Base-by-base conservation (phyloP, 306 rosid genomes). In the Rosa chinensis region DNA sequence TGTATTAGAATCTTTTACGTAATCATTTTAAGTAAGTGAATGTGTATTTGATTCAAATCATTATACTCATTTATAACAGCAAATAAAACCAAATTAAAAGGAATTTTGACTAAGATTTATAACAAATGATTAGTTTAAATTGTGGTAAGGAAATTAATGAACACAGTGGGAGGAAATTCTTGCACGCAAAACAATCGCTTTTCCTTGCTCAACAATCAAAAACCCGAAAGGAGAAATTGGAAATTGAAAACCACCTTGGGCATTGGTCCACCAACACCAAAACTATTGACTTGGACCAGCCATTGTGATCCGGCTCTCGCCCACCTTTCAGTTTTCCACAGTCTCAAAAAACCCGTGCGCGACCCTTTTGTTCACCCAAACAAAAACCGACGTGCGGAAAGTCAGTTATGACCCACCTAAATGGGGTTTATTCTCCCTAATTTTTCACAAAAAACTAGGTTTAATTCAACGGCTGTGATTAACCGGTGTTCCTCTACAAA, bases 381-480 rank as follows among this genome's bases (percentile, higher is more conserved):
- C 32, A 32, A 63, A 63, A 35, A 64, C 6, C 23, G 45, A 39
- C 72, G 48, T 69, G 53, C 18, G 73, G 73, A 69, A 44, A 44
- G 73, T 68, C 73, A 42, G 73, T 40, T 68, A 21, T 17, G 25
- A 40, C 73, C 73, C 50, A 68, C 73, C 73, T 43, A 48, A 79
- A n/a, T 28, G 32, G 32, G 32, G 2, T 28, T 11, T 37, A 43
- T 42, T 9, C 39, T 2, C 28, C 70, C 32, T 48, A n/a, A 37
- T 2, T 1, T 13, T 5, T n/a, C 40, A 16, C 2, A 35, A 49
- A 72, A 43, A 49, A 73, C 84, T n/a, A n/a, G n/a, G n/a, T n/a
- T n/a, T n/a, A n/a, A n/a, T n/a, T n/a, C 12, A 5, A 83, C 87
- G 89, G 89, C 83, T 47, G 47, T 4, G 10, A 75, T 37, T 69